phyloP scores from a whole-genome alignment of 306 rosid genomes.

The Oxytropis ochrocephala region DNA sequence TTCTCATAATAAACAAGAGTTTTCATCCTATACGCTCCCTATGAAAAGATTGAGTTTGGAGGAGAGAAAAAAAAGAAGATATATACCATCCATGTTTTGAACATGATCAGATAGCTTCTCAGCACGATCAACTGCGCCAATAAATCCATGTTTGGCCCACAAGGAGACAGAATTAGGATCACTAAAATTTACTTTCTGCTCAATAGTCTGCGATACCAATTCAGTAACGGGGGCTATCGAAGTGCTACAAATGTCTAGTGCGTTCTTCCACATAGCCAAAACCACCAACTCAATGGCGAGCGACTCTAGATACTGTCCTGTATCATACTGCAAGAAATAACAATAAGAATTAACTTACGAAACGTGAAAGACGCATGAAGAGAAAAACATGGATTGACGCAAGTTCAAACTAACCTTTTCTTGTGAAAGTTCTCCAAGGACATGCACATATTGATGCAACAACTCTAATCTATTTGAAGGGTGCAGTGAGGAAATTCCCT shows the following conservation, averaged over 20 bases:
- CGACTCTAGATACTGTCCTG: conserved; percentile 53
- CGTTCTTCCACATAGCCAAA: conserved; percentile 87
- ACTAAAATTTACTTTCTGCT: conserved; percentile 45
- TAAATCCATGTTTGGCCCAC: conserved; percentile 68
- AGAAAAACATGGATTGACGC: neutral
- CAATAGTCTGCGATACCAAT: conserved; percentile 17
- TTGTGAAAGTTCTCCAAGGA: conserved; percentile 58
- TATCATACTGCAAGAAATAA: conserved; percentile 49
- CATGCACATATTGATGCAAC: conserved; percentile 55
- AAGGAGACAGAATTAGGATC: conserved; percentile 47
- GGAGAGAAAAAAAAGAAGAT: conserved; percentile 19
- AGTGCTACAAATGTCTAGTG: conserved; percentile 50
- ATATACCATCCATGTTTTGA: conserved; percentile 68
- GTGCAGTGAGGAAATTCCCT: conserved; percentile 45
- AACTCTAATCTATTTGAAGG: conserved; percentile 59
- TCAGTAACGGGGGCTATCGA: conserved; percentile 40
- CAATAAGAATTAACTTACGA: conserved; percentile 3
- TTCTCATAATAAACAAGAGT: too few species aligned
- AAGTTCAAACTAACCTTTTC: conserved; percentile 48
- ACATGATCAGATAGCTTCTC: conserved; percentile 54
- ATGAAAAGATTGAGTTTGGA: conserved; percentile 11
- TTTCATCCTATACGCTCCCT: too few species aligned
- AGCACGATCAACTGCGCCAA: conserved; percentile 60
- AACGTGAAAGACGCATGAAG: neutral
- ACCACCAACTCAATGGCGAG: conserved; percentile 76